phyloP scores from a whole-genome alignment of 257 asterid species.

The Lycium barbarum region DNA sequence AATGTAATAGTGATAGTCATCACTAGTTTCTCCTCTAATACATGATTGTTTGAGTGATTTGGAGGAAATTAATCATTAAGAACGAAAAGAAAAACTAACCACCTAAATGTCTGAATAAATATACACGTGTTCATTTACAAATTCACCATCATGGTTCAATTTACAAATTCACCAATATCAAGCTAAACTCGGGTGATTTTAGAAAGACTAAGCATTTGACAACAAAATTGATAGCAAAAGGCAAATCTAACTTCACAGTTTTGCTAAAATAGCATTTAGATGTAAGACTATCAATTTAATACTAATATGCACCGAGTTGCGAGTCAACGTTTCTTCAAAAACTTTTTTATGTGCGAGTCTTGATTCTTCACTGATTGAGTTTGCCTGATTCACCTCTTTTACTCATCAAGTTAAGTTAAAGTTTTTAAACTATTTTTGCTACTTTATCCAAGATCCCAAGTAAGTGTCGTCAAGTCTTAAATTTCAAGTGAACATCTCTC shows the following conservation, averaged over 20 bases:
- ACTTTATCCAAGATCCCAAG: background rate
- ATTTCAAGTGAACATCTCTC: background rate
- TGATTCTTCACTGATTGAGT: background rate
- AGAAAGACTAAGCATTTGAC: background rate
- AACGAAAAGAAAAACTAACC: too few relatives aligned
- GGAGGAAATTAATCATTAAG: background rate
- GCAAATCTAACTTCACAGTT: background rate
- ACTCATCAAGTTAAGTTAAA: background rate
- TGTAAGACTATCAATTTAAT: background rate
- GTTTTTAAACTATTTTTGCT: background rate
- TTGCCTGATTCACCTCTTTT: background rate
- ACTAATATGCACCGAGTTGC: background rate
- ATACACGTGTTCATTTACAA: too few relatives aligned
- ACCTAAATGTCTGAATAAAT: background rate
- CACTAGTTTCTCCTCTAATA: too few relatives aligned
- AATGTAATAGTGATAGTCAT: too few relatives aligned
- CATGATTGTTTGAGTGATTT: too few relatives aligned
- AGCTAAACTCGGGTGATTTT: background rate
- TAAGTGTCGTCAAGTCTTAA: background rate
- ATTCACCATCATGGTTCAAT: too few relatives aligned
- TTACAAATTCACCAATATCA: background rate
- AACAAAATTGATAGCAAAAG: background rate
- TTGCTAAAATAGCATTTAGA: background rate
- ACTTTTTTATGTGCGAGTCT: background rate
- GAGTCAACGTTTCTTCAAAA: background rate